Base-by-base conservation (phyloP, 2,329 filamentous ascomycete genomes). In the Sclerotinia minor region DNA sequence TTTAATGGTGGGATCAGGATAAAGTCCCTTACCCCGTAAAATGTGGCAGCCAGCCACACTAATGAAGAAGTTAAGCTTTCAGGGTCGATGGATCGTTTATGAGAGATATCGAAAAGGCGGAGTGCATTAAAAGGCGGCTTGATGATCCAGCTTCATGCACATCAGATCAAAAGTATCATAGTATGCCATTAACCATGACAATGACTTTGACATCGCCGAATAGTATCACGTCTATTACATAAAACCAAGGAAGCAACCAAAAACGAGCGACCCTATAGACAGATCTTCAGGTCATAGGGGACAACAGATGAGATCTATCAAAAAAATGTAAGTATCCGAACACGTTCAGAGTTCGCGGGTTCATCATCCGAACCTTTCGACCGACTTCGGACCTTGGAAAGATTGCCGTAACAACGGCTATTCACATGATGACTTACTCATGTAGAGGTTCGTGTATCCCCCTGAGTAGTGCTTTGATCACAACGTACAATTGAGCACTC, bases 341-440 rank as follows among this genome's bases (percentile, higher is more conserved):
- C 21, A 52, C 29, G 32, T 53, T 64, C 60, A 64, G n/a, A 19
- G 19, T 41, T 53, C 15, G 47, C n/a, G 17, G 9, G 26, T 8
- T 38, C 47, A 19, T 38, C 53, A 11, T 65, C 26, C 44, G 53
- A 59, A 45, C 26, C 29, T 38, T 61, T 61, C 29, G 45, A 50
- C 59, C 59, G 59, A 61, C 64, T 66, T 59, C 64, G 45, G 64
- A 61, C 59, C 45, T 61, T 8, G 29, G 29, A 13, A 38, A 38
- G 0, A 15, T 47, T 29, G 24, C 29, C 50, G 59, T 38, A 38
- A 61, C 45, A n/a, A 47, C 50, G 29, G 29, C 44, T 49, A 60
- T 60, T 65, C 64, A 66, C 64, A 58, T 66, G 64, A 66, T 60
- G 41, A 4, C 8, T 53, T 44, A 59, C 29, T n/a, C 59, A 61